Evolutionary conservation across 2,329 filamentous ascomycete genomes (phyloP).

Genomic region (Fusarium neocosmosporiellum): DNA sequence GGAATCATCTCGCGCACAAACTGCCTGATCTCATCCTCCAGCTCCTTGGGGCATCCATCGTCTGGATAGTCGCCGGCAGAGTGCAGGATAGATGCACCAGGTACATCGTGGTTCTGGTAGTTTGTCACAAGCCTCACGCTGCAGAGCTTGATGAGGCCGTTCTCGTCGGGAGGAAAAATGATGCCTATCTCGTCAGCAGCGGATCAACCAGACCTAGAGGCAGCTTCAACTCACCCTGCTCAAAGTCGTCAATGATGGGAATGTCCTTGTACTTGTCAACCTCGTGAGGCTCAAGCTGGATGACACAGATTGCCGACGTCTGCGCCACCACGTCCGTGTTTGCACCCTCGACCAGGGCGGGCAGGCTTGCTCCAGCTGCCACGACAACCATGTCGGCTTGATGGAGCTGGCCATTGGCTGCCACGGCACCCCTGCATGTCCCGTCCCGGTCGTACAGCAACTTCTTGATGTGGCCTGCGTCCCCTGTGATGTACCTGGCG

Average conservation of each 20-base stretch:
- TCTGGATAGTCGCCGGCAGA: constrained; percentile 37
- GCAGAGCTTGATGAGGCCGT: constrained; percentile 63
- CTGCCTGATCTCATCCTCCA: constrained; percentile 61
- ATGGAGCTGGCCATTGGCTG: constrained; percentile 59
- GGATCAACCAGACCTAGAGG: fast-evolving
- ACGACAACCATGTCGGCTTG: constrained; percentile 70
- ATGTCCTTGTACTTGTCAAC: constrained; percentile 60
- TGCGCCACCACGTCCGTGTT: constrained; percentile 71
- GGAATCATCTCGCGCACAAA: constrained; percentile 55
- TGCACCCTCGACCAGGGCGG: constrained; percentile 68
- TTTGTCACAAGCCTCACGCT: constrained; percentile 64
- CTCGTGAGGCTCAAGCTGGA: constrained; percentile 69
- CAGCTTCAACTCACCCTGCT: constrained; percentile 26
- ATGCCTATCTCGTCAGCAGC: constrained; percentile 51
- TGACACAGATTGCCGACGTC: constrained; percentile 72
- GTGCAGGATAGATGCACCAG: constrained; percentile 31
- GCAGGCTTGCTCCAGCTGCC: constrained; percentile 75
- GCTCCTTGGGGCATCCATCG: constrained; percentile 58
- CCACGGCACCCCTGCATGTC: constrained; percentile 57
- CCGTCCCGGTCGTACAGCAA: constrained; percentile 41
- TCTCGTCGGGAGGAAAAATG: constrained; percentile 65
- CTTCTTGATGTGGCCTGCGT: constrained; percentile 34
- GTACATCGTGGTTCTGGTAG: constrained; percentile 50
- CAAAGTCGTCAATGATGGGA: constrained; percentile 48
- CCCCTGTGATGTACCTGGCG: constrained; percentile 45